These are phyloP conservation scores for Colletotrichum liaoningense DNA, from an alignment of 2,329 filamentous ascomycete species.

Conservation along the genomic window DNA sequence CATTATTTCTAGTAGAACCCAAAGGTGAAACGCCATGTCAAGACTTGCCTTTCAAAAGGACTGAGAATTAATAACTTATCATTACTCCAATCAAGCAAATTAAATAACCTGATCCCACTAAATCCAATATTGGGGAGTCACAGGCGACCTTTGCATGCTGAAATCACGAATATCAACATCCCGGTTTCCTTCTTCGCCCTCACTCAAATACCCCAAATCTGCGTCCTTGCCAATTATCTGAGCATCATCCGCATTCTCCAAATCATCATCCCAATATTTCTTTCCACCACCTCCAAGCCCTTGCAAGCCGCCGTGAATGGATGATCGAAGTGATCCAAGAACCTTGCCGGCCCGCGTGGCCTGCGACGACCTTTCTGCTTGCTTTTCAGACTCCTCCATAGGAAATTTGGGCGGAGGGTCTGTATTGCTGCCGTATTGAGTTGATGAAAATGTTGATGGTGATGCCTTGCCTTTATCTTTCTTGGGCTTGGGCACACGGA, in stretches of 20 bases:
- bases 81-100: background rate
- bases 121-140: slow-evolving; percentile 23
- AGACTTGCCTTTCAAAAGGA: background rate
- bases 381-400: background rate
- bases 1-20: too few species aligned
- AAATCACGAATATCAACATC: slow-evolving; percentile 8
- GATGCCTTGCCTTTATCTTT: slow-evolving; percentile 32
- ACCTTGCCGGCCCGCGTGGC: background rate
- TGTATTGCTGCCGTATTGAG: background rate
- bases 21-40: background rate
- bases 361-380: background rate
- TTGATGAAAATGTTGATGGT: background rate
- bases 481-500: slow-evolving; percentile 56
- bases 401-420: background rate
- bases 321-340: slow-evolving; percentile 6
- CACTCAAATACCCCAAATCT: background rate
- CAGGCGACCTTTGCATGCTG: background rate
- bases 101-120: background rate
- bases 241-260: background rate
- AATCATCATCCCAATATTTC: slow-evolving; percentile 26
- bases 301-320: background rate
- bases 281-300: background rate
- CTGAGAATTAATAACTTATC: background rate
- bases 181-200: background rate
- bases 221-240: background rate